These are phyloP conservation scores for Mycena crocata DNA, from an alignment of 768 basidiomycete species.

Conservation along the genomic window DNA sequence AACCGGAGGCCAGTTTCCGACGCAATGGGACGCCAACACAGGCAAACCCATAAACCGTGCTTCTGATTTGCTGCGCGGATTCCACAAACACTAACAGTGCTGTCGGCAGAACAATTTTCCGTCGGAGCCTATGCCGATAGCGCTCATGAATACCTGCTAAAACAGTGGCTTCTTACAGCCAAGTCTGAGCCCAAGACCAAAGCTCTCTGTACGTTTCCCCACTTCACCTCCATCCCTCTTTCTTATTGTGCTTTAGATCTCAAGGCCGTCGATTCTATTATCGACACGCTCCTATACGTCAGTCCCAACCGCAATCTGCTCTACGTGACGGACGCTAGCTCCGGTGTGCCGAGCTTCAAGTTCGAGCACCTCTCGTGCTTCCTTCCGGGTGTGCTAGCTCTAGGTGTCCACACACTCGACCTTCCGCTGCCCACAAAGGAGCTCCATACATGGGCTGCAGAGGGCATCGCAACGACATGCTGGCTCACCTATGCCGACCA, in stretches of 20 bases:
- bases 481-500: constrained; percentile 74
- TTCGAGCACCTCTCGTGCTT: constrained; percentile 80
- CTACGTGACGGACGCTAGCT: constrained; percentile 67
- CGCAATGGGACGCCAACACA: constrained; percentile 57
- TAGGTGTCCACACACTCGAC: constrained; percentile 66
- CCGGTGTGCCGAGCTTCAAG: constrained; percentile 50
- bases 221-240: not conserved
- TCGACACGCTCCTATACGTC: constrained; percentile 67
- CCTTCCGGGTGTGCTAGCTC: constrained; percentile 72
- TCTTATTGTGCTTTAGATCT: constrained; percentile 47
- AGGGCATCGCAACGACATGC: constrained; percentile 71
- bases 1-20: constrained; percentile 66
- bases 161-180: constrained; percentile 68
- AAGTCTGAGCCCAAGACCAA: constrained; percentile 55
- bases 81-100: not conserved
- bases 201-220: constrained; percentile 64
- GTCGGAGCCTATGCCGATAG: constrained; percentile 72
- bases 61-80: not conserved
- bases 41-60: constrained; percentile 60
- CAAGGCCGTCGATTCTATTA: constrained; percentile 62
- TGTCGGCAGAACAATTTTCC: constrained; percentile 54
- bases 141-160: constrained; percentile 76
- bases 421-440: constrained; percentile 49
- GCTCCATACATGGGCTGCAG: constrained; percentile 70
- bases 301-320: constrained; percentile 68